Evolutionary conservation across 2,329 filamentous ascomycete genomes (phyloP).

Genomic region (Elsinoe perseae): DNA sequence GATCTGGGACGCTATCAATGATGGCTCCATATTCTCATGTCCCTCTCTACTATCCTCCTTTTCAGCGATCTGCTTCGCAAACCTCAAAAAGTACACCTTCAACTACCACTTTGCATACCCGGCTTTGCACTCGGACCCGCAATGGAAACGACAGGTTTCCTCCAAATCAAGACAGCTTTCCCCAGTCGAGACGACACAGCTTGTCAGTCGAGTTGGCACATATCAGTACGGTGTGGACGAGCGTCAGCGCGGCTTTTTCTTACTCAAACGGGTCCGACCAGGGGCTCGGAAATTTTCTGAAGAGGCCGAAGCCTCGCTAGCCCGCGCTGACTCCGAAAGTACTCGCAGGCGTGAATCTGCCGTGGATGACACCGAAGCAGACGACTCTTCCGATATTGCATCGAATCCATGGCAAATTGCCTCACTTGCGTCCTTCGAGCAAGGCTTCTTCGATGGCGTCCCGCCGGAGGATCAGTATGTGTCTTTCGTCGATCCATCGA

Average conservation of each 20-base stretch:
- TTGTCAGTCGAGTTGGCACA: slow-evolving; percentile 77
- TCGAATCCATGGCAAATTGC: slow-evolving; percentile 60
- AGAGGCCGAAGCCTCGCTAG: slow-evolving; percentile 14
- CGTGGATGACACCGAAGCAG: slow-evolving; percentile 41
- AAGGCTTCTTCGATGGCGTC: slow-evolving; percentile 73
- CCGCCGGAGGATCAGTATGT: slow-evolving; percentile 70
- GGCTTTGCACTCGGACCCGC: slow-evolving; percentile 78
- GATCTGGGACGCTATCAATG: slow-evolving; percentile 97
- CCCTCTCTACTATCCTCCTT: slow-evolving; percentile 88
- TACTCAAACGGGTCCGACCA: slow-evolving; percentile 65
- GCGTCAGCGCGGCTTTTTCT: slow-evolving; percentile 87
- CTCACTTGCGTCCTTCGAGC: slow-evolving; percentile 69
- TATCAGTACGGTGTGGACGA: slow-evolving; percentile 78
- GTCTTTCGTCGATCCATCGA: slow-evolving; percentile 86
- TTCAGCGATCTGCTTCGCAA: slow-evolving; percentile 81
- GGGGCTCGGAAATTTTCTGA: not conserved
- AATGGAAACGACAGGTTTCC: slow-evolving; percentile 56
- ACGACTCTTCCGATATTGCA: slow-evolving; percentile 52
- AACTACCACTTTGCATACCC: slow-evolving; percentile 98
- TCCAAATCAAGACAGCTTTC: slow-evolving; percentile 40
- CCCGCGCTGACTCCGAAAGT: not conserved
- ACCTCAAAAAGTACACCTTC: slow-evolving; percentile 95
- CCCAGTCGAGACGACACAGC: slow-evolving; percentile 61
- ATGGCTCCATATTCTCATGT: slow-evolving; percentile 91
- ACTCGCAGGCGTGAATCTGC: not conserved